phyloP scores from a whole-genome alignment of 768 basidiomycete genomes.

The Hebeloma cylindrosporum region DNA sequence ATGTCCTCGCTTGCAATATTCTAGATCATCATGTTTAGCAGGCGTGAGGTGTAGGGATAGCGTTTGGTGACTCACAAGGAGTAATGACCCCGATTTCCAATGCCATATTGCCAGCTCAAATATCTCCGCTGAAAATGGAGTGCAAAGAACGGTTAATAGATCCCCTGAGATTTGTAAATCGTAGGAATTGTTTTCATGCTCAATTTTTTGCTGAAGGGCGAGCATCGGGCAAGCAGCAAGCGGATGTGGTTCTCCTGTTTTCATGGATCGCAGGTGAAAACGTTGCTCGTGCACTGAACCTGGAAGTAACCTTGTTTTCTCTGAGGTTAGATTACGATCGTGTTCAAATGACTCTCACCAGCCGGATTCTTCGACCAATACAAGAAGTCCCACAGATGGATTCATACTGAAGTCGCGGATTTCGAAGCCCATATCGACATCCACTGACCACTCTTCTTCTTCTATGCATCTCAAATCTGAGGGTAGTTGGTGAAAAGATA shows the following conservation, averaged over 20 bases:
- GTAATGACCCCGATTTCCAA: slow-evolving; percentile 56
- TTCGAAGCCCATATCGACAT: slow-evolving; percentile 29
- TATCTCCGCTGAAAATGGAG: slow-evolving; percentile 29
- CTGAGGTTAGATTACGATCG: neutral
- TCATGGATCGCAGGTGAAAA: slow-evolving; percentile 47
- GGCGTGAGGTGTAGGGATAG: neutral
- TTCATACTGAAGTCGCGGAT: slow-evolving; percentile 66
- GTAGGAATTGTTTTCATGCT: slow-evolving; percentile 32
- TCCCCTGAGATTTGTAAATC: slow-evolving; percentile 58
- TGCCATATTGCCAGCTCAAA: slow-evolving; percentile 62
- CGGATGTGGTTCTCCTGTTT: slow-evolving; percentile 47
- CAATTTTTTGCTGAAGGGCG: slow-evolving; percentile 23
- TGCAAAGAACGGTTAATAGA: slow-evolving; percentile 50
- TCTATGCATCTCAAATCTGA: slow-evolving; percentile 48
- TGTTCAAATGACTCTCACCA: slow-evolving; percentile 4
- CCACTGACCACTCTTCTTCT: slow-evolving; percentile 44
- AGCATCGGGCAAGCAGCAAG: slow-evolving; percentile 38
- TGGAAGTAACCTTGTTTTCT: slow-evolving; percentile 3
- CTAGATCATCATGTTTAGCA: slow-evolving; percentile 18
- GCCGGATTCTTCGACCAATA: slow-evolving; percentile 40
- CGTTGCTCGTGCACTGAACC: slow-evolving; percentile 20
- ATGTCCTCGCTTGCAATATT: slow-evolving; percentile 33
- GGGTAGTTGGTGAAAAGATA: slow-evolving; percentile 50
- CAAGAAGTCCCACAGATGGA: slow-evolving; percentile 63
- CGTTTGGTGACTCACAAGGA: slow-evolving; percentile 43